Percentiles rank a stretch among this genome's conserved stretches.
Conservation (phyloP, 345 rosid genomes). For the Litchi chinensis region DNA sequence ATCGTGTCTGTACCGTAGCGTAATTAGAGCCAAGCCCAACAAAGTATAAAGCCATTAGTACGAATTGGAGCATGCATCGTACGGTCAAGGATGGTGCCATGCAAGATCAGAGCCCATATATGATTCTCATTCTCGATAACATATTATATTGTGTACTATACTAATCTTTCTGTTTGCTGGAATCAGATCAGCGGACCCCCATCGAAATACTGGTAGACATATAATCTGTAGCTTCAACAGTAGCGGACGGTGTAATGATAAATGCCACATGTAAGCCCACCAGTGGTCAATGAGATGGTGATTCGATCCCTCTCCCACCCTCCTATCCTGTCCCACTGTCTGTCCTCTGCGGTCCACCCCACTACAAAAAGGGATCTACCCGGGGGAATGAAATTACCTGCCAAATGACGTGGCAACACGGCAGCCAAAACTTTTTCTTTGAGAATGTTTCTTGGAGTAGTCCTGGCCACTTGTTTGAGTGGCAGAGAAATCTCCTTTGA, state of each 20-base stretch:
- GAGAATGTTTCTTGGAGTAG: constrained; percentile 16
- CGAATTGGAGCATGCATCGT: neutral
- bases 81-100: neutral
- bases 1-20: no score
- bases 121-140: neutral
- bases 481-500: constrained; percentile 13
- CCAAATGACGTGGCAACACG: constrained; percentile 31
- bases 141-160: no score
- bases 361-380: neutral
- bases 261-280: neutral
- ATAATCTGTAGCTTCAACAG: neutral
- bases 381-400: neutral
- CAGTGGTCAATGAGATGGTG: neutral
- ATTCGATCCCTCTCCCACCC: neutral
- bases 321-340: neutral
- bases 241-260: neutral
- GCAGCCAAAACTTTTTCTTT: constrained; percentile 27
- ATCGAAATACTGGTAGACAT: no score
- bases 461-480: constrained; percentile 40
- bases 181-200: no score
- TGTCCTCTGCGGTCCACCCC: neutral
- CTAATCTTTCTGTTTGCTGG: neutral
- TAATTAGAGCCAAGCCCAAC: no score
- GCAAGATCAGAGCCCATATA: neutral
- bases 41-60: no score